Evolutionary conservation across 371 early-diverging fungal species (phyloP).

Genomic region (Actinomortierella wolfii): DNA sequence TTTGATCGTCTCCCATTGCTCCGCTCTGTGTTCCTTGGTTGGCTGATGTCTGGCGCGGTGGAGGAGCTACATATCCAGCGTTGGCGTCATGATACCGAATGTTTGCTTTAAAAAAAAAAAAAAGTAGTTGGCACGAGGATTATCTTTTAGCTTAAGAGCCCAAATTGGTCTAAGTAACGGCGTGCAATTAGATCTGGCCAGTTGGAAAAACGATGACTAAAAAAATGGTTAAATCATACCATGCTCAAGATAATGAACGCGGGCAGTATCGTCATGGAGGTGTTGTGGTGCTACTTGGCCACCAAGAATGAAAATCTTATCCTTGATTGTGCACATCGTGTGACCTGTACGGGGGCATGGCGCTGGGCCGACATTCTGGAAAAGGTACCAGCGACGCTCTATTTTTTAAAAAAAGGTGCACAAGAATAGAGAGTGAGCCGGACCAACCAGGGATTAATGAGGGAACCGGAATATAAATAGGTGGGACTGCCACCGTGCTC

Average conservation of each 20-base stretch:
- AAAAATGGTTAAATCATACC: too few species aligned
- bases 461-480: too few species aligned
- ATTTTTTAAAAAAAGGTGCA: neutral
- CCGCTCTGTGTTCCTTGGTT: neutral
- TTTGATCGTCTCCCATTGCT: neutral
- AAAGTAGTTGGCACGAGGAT: constrained; percentile 3
- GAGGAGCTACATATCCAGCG: too few species aligned
- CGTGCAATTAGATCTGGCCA: neutral
- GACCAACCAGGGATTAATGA: too few species aligned
- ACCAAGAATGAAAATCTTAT: constrained; percentile 69
- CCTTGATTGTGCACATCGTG: constrained; percentile 66
- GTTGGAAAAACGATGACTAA: too few species aligned
- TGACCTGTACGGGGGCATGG: constrained; percentile 70
- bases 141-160: too few species aligned
- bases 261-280: constrained; percentile 57
- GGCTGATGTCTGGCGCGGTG: too few species aligned
- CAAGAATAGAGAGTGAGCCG: too few species aligned
- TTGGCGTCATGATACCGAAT: too few species aligned
- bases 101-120: neutral
- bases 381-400: constrained; percentile 78
- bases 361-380: constrained; percentile 74
- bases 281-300: constrained; percentile 56
- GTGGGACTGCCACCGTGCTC: too few species aligned
- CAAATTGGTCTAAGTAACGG: too few species aligned
- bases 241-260: constrained; percentile 68